Evolutionary conservation across 257 asterid genomes (phyloP), one percentile per base, ranked within the genome.

Genomic region (Petrea volubilis): DNA sequence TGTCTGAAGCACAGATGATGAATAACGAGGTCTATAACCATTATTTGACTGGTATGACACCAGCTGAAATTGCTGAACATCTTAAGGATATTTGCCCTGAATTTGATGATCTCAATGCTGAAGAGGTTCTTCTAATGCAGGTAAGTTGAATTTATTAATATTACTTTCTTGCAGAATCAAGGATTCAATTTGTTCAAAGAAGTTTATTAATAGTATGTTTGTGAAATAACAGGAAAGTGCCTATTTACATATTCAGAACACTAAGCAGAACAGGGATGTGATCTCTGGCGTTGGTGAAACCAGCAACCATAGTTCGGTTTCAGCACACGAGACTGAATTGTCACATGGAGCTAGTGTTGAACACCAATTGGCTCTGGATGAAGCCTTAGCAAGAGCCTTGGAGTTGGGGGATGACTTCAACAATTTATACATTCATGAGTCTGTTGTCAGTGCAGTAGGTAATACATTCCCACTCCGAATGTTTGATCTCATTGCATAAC

Each of bases 311-410:
- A 77, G 71, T 78, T 74, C 43, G 38, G 76, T 70, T 61, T 51
- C 73, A 18, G 84, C 69, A 4, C 85, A 72, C 60, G 90, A 75
- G 70, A 78, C 61, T 33, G 87, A 78, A 64, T 81, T 92, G 28
- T 81, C 87, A 7, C 70, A 21, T 59, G 76, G 74, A 36, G 58
- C 67, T 13, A 73, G 68, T 60, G 64, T 70, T 52, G 91, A 86
- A 67, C 78, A 82, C 51, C 99, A 91, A 71, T 56, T 88, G 84
- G 93, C 91, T 71, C 78, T 86, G 6, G 97, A 94, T 80, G 99
- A 94, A 78, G 96, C 86, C 79, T 64, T 89, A 57, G 99, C 99
- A 70, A 81, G 92, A 81, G 86, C 97, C 66, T 81, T 91, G 80
- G 91, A 87, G 76, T 40, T 94, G 59, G 97, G 86, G 58, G 95